Base-by-base conservation (phyloP, 768 basidiomycete genomes). In the Roridomyces roridus region DNA sequence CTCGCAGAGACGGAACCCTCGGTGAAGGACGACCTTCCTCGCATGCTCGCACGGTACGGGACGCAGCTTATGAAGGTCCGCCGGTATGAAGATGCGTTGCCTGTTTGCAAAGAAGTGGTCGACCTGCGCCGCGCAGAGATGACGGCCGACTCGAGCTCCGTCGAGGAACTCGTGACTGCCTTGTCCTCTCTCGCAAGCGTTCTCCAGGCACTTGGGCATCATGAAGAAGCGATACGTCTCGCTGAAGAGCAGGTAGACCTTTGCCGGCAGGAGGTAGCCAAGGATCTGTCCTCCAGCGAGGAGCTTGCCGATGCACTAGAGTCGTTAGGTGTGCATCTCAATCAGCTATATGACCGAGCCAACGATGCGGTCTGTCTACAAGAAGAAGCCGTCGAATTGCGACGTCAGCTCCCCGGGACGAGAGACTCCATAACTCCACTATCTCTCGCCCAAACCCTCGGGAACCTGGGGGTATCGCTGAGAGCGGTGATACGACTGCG, bases 71-170 rank as follows among this genome's bases (percentile, higher is more conserved):
- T 21, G 46, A 5, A 23, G 46, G 46, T 23, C 34, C 46, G 46
- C 46, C 46, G 34, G 20, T 36, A 47, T 35, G 46, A 47, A n/a
- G 46, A 47, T 47, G 46, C 46, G n/a, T 47, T 47, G 46, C 23
- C 10, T 18, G 18, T 41, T 41, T 11, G 20, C 20, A 20, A 11
- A 20, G 39, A 41, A 18, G 39, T 41, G 5, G 20, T 36, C 37
- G 6, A 36, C 14, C 46, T 35, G 23, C 15, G 4, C 31, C 34
- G 31, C 17, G 34, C 35, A n/a, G 20, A 35, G 34, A 36, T 20
- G 39, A 20, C 9, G 39, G 20, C 18, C 8, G 39, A 41, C 39
- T 7, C 39, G 20, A 8, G 11, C 18, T 41, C 39, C 9, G 20
- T 8, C 39, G 18, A 11, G 9, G 18, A 41, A 41, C 20, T 41